These are phyloP conservation scores for Neocallimastix lanati DNA, from an alignment of 192 early-diverging fungal species.

Conservation along the genomic window DNA sequence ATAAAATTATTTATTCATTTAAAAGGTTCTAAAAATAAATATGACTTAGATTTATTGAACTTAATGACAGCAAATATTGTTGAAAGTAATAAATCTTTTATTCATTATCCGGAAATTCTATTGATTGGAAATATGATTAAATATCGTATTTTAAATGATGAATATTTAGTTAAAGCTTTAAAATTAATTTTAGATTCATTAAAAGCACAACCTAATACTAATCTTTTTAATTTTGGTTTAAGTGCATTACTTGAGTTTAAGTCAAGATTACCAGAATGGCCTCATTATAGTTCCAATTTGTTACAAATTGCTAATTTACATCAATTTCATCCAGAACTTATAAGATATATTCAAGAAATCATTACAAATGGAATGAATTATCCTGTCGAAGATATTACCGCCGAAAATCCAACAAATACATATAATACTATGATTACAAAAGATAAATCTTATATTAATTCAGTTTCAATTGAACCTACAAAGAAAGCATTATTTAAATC, in stretches of 20 bases:
- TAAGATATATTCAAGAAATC: conserved; percentile 32
- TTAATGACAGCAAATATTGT: not conserved
- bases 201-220: conserved; percentile 52
- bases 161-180: conserved; percentile 61
- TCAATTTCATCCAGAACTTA: conserved; percentile 57
- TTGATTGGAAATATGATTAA: conserved; percentile 68
- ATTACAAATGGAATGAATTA: conserved; percentile 3
- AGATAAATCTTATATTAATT: not conserved
- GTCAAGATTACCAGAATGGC: conserved; percentile 69
- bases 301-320: conserved; percentile 67
- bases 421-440: not conserved
- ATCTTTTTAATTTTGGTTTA: conserved; percentile 80
- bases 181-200: conserved; percentile 77
- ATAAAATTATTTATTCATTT: not conserved
- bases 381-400: not conserved
- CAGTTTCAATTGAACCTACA: not conserved
- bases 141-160: conserved; percentile 60
- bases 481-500: not conserved
- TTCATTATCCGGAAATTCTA: not conserved
- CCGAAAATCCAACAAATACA: not conserved
- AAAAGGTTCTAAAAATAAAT: not conserved
- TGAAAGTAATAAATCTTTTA: not conserved
- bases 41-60: not conserved
- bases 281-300: conserved; percentile 66
- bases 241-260: conserved; percentile 70